phyloP scores from a whole-genome alignment of 2,329 filamentous ascomycete species.

The Didymella sp. region DNA sequence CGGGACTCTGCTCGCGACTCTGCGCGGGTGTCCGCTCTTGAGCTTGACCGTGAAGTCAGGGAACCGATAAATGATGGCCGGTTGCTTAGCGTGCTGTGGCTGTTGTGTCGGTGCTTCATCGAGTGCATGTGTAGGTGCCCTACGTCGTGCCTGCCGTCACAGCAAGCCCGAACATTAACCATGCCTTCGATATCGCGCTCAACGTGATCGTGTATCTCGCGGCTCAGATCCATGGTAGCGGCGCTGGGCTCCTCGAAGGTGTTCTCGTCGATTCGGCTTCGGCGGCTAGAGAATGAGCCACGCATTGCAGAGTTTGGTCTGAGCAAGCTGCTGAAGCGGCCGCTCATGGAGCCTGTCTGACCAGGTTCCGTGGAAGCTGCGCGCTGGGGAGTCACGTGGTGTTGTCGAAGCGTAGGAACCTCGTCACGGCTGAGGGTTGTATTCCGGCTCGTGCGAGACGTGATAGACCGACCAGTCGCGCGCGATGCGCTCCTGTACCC shows the following conservation, averaged over 20 bases:
- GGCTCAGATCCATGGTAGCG: conserved; percentile 75
- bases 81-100: conserved; percentile 31
- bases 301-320: conserved; percentile 53
- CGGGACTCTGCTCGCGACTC: conserved; percentile 23
- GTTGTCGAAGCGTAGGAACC: conserved; percentile 57
- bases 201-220: conserved; percentile 77
- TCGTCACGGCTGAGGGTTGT: conserved; percentile 49
- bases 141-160: conserved; percentile 78
- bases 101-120: conserved; percentile 41
- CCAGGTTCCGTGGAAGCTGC: conserved; percentile 43
- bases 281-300: conserved; percentile 59
- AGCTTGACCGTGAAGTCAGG: conserved; percentile 46
- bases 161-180: conserved; percentile 96
- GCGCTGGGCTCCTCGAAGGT: conserved; percentile 67
- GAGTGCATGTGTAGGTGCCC: conserved; percentile 51
- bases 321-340: conserved; percentile 55
- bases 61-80: conserved; percentile 43
- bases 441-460: conserved; percentile 76
- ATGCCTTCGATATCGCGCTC: conserved; percentile 78
- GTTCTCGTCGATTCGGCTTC: conserved; percentile 50
- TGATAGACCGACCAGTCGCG: conserved; percentile 65
- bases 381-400: conserved; percentile 39
- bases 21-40: conserved; percentile 36
- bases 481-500: conserved; percentile 59
- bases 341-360: conserved; percentile 53